Conservation (phyloP, 768 basidiomycete species). For the Kwoniella botswanensis region DNA sequence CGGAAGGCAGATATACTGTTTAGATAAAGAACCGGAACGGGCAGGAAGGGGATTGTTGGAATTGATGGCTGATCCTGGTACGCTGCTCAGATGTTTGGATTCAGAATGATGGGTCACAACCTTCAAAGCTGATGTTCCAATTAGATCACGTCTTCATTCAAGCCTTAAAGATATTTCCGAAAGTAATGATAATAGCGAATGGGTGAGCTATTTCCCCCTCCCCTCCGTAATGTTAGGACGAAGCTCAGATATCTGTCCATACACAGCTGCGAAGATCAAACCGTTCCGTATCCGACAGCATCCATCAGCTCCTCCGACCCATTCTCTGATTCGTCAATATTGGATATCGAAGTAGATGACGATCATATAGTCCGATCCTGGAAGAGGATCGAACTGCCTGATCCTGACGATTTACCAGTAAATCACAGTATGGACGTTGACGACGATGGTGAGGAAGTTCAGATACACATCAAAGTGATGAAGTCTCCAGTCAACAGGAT, state of each 20-base stretch:
- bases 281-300: slow-evolving; percentile 52
- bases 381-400: slow-evolving; percentile 5
- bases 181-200: slow-evolving; percentile 52
- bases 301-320: slow-evolving; percentile 45
- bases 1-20: slow-evolving; percentile 52
- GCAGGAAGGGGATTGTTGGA: slow-evolving; percentile 48
- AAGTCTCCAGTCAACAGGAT: slow-evolving; percentile 3
- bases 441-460: slow-evolving; percentile 23
- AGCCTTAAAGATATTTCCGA: slow-evolving; percentile 48
- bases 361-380: slow-evolving; percentile 38
- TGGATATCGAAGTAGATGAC: slow-evolving; percentile 33
- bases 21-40: slow-evolving; percentile 43
- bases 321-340: slow-evolving; percentile 23
- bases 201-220: slow-evolving; percentile 37
- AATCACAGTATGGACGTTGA: slow-evolving; percentile 11
- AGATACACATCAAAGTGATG: slow-evolving; percentile 21
- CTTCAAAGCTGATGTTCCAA: background rate
- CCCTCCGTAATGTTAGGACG: no score
- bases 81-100: slow-evolving; percentile 8
- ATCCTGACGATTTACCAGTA: slow-evolving; percentile 19
- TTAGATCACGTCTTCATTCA: slow-evolving; percentile 48
- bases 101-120: background rate
- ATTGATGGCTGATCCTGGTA: slow-evolving; percentile 53
- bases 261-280: slow-evolving; percentile 42
- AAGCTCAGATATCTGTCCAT: background rate